Evolutionary conservation across 129 eudicot genomes (phyloP).

Genomic region (Escallonia herrerae): DNA sequence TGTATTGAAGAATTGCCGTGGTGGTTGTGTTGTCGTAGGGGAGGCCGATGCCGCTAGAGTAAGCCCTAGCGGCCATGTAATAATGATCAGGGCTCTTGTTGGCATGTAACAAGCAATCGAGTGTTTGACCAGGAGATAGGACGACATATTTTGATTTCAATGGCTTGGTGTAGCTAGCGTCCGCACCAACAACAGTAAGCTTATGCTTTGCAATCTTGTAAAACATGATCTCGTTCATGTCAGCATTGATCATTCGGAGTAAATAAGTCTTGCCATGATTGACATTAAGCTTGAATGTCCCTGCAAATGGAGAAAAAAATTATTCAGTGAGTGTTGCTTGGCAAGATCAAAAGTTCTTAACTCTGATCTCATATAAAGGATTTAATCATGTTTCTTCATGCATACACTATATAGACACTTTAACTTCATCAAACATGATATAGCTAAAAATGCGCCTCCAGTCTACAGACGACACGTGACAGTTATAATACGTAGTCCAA

Average conservation of each 20-base stretch:
- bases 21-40: slow-evolving; percentile 33
- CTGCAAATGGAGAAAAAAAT: slow-evolving; percentile 13
- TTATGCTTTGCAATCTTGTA: slow-evolving; percentile 43
- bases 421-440: no score
- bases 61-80: slow-evolving; percentile 47
- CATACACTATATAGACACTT: not conserved
- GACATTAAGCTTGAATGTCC: slow-evolving; percentile 38
- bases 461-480: no score
- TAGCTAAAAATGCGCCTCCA: no score
- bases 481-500: no score
- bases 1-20: slow-evolving; percentile 35
- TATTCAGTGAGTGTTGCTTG: not conserved
- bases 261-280: slow-evolving; percentile 53
- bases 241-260: slow-evolving; percentile 58
- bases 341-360: not conserved
- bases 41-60: slow-evolving; percentile 12
- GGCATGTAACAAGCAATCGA: slow-evolving; percentile 49
- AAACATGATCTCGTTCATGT: slow-evolving; percentile 52
- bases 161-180: slow-evolving; percentile 59
- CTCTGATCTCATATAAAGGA: no score
- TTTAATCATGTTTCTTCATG: no score
- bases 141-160: slow-evolving; percentile 21
- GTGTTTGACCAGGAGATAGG: slow-evolving; percentile 63
- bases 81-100: slow-evolving; percentile 40
- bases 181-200: slow-evolving; percentile 52